Evolutionary conservation across 1,284 basidiomycete species (phyloP), one percentile per base, ranked within the genome.

Genomic region (Naganishia liquefaciens): DNA sequence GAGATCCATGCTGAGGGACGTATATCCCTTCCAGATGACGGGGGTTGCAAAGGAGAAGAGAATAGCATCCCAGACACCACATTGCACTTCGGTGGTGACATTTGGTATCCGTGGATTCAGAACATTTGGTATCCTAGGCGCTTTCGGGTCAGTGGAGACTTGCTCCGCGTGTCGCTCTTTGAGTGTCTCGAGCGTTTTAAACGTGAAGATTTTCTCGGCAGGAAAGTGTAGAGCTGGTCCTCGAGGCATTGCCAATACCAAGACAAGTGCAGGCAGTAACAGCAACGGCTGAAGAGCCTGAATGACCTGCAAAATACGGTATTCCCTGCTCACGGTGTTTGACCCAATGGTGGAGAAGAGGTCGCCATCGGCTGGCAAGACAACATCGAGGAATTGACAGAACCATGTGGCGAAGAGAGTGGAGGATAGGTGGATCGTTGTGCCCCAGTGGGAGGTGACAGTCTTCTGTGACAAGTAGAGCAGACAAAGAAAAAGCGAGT

Each of bases 1-100:
- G 25, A 92, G 90, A 71, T 93, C 89, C 64, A 93, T 83, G 63
- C 85, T 87, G 65, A 84, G 82, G 3, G 87, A 81, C 9, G 81
- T 82, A 75, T 90, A 86, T 4, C 90, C 90, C 50, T 90, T 85
- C 84, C 87, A 86, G 64, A 93, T 86, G 7, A 93, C 89, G 68
- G 87, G 87, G 1, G 88, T 90, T 28, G 88, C 90, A 75, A 91
- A 93, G 15, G 86, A 86, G 77, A 93, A 94, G 11, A 91, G 75
- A 4, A 91, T 76, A 61, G 81, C 80, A 58, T 84, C 84, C 78
- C 84, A 85, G 1, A 87, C 82, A 5, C 84, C 87, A 15, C 81
- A 80, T 63, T 80, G 80, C 0, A 73, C 73, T 62, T 79, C 77
- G 17, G 68, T 71, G 3, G 70, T 72, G 21, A 80, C 73, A 62